Percentiles rank a stretch among this genome's conserved stretches.
phyloP scores from a whole-genome alignment of 140 eudicot genomes.

The Stevia rebaudiana region DNA sequence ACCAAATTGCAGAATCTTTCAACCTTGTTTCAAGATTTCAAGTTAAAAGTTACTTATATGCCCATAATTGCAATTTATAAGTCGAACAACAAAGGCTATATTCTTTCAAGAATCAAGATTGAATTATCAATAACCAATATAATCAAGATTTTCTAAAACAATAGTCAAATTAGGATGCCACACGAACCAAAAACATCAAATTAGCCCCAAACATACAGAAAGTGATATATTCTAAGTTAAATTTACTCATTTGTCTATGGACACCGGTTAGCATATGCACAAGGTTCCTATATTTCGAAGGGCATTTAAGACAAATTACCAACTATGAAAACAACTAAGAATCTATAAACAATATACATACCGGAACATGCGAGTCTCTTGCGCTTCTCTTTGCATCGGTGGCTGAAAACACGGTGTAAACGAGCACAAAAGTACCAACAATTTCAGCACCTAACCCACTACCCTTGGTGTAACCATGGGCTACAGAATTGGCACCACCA shows the following conservation, averaged over 20 bases:
- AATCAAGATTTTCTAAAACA: background rate
- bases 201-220: no score
- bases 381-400: conserved; percentile 17
- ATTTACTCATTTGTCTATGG: background rate
- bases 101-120: background rate
- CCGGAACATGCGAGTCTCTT: conserved; percentile 18
- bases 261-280: background rate
- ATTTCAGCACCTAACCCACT: conserved; percentile 20
- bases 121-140: background rate
- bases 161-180: background rate
- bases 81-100: background rate
- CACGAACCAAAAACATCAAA: no score
- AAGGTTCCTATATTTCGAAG: background rate
- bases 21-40: no score
- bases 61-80: background rate
- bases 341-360: background rate
- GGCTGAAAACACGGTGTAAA: conserved; percentile 18
- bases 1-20: background rate
- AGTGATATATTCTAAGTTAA: no score
- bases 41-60: background rate
- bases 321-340: conserved; percentile 13
- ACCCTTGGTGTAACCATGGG: conserved; percentile 18
- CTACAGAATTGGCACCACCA: conserved; percentile 16
- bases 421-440: conserved; percentile 18
- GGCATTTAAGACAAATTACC: background rate